Base-by-base conservation (phyloP, 805 yeast species). In the Wickerhamomyces queroliae region DNA sequence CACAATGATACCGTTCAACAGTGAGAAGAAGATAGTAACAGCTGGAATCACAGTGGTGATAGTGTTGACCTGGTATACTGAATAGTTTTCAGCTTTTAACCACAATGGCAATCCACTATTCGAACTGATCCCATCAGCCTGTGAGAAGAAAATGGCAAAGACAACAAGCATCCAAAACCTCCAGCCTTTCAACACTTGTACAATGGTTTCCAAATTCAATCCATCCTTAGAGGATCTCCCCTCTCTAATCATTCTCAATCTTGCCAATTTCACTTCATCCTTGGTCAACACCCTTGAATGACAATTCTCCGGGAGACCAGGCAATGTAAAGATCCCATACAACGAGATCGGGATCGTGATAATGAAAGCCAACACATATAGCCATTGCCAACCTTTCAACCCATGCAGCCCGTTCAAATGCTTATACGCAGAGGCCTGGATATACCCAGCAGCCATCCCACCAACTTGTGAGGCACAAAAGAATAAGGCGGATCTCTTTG, bases 281-380 rank as follows among this genome's bases (percentile, higher is more conserved):
- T 74, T 77, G 1, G 74, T 67, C 21, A 79, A 56, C 47, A 68
- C 72, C n/a, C 68, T 56, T 3, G 78, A 70, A 39, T 74, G 72
- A 49, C 78, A 69, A 35, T 69, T 63, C 36, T 67, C 61, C 7
- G 88, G 87, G 18, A 83, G 79, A 36, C 87, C 89, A 7, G 88
- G 88, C 45, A 79, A 56, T 44, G 66, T 48, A 50, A 72, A 74
- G 44, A 68, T 64, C 1, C 84, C 84, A 40, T 75, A 49, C 5
- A 68, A 16, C 5, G 63, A 62, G 31, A 71, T 64, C 0, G 74
- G 74, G 9, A 71, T 45, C 3, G 76, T 69, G 39, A 71, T 56
- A 15, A 68, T 44, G 42, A 70, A 70, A 49, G 71, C 75, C 38
- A 72, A 63, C 22, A 72, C 64, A 47, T 67, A 72, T 15, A 70